These are phyloP conservation scores for Gossypium anomalum DNA, from an alignment of 345 rosid species.

Conservation along the genomic window DNA sequence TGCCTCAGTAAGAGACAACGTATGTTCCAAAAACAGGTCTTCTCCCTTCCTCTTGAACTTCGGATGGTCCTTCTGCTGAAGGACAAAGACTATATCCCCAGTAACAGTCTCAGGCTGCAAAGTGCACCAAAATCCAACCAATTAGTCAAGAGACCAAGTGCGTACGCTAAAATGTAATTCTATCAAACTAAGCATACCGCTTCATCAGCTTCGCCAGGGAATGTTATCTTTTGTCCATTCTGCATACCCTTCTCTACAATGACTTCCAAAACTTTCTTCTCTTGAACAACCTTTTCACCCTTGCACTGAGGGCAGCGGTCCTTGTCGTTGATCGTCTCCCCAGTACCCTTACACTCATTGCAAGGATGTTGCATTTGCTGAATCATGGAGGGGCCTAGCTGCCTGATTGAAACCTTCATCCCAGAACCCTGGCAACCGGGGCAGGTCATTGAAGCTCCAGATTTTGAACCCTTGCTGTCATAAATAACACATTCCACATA, in stretches of 20 bases:
- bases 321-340: slow-evolving; percentile 64
- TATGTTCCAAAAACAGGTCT: slow-evolving; percentile 78
- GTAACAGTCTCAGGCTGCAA: slow-evolving; percentile 85
- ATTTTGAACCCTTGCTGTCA: slow-evolving; percentile 83
- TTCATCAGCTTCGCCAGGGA: slow-evolving; percentile 92
- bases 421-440: slow-evolving; percentile 81
- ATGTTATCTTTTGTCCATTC: slow-evolving; percentile 75
- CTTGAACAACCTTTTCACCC: slow-evolving; percentile 75
- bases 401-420: slow-evolving; percentile 88
- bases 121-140: slow-evolving; percentile 5
- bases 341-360: slow-evolving; percentile 88
- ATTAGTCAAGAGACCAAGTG: background rate
- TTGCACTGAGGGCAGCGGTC: slow-evolving; percentile 81
- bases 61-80: slow-evolving; percentile 90
- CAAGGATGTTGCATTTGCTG: slow-evolving; percentile 95
- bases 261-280: slow-evolving; percentile 86
- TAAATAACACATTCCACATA: background rate
- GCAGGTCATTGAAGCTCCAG: slow-evolving; percentile 75
- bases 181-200: slow-evolving; percentile 38
- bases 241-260: slow-evolving; percentile 96
- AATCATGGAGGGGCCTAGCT: slow-evolving; percentile 86
- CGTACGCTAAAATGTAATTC: background rate
- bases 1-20: slow-evolving; percentile 76
- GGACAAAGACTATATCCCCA: slow-evolving; percentile 78
- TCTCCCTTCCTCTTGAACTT: slow-evolving; percentile 82